phyloP scores from a whole-genome alignment of 768 basidiomycete genomes.

The Boletus rex-veris region DNA sequence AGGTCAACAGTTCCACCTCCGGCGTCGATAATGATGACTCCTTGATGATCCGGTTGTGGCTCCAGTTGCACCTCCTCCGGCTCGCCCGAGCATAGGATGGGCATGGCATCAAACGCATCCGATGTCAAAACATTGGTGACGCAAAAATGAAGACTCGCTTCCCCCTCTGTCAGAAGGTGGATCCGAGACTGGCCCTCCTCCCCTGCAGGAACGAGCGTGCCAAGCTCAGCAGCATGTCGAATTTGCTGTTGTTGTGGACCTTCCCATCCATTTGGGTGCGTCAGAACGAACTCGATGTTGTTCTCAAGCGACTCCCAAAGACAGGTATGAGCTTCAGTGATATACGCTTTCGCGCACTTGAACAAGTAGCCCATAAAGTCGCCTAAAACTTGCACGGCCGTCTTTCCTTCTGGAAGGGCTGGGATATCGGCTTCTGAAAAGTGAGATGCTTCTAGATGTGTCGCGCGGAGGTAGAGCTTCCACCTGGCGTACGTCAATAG shows the following conservation, averaged over 20 bases:
- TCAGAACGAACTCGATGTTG: slow-evolving; percentile 47
- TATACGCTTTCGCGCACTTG: slow-evolving; percentile 40
- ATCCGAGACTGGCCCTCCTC: slow-evolving; percentile 38
- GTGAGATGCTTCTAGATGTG: slow-evolving; percentile 23
- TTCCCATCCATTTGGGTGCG: slow-evolving; percentile 65
- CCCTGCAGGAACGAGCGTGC: slow-evolving; percentile 45
- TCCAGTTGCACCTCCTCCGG: slow-evolving; percentile 10
- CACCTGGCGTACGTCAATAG: slow-evolving; percentile 18
- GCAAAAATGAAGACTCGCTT: slow-evolving; percentile 53
- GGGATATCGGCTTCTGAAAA: slow-evolving; percentile 19
- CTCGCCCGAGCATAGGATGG: slow-evolving; percentile 17
- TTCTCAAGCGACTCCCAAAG: slow-evolving; percentile 43
- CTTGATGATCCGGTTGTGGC: slow-evolving; percentile 20
- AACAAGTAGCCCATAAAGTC: slow-evolving; percentile 46
- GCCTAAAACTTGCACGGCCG: slow-evolving; percentile 23
- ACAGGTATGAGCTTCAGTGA: slow-evolving; percentile 39
- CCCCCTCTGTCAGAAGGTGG: slow-evolving; percentile 58
- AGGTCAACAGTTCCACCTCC: slow-evolving; percentile 43
- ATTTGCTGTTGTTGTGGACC: slow-evolving; percentile 53
- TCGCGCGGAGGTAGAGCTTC: slow-evolving; percentile 36
- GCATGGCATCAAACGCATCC: slow-evolving; percentile 17
- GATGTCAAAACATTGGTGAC: slow-evolving; percentile 42
- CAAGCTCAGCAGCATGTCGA: slow-evolving; percentile 46
- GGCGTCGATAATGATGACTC: slow-evolving; percentile 46
- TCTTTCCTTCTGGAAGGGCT: slow-evolving; percentile 10